Base-by-base conservation (phyloP, 2,329 filamentous ascomycete genomes). In the Trichoderma sp. region DNA sequence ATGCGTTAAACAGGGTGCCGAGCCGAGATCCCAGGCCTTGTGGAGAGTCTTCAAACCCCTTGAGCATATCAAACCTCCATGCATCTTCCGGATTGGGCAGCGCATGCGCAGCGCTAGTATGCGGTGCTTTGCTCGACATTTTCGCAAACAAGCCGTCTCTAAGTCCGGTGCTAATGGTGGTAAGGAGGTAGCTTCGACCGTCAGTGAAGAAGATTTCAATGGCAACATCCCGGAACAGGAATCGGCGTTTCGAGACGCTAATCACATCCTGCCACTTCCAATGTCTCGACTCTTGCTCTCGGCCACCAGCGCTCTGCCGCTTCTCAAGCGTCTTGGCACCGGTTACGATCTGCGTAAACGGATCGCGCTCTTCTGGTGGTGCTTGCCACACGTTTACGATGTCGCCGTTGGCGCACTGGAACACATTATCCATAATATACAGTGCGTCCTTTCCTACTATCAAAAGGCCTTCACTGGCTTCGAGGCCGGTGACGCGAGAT, bases 161-260 rank as follows among this genome's bases (percentile, higher is more conserved):
- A 47, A 90, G 85, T 36, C 84, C 82, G 0, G 92, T 87, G 43
- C 92, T 94, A 71, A 94, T 92, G 3, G 94, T 91, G 0, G 95
- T 98, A 71, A 99, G 82, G 17, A 99, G 86, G 79, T 98, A 99
- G 82, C 96, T 99, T 70, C 94, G 91, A 1, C 96, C 96, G 79
- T 99, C 97, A 0, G 94, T 95, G 79, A 99, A 99, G 83, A 99
- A 99, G 3, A 98, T 88, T 79, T 99, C 96, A n/a, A 98, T 90
- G 0, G 94, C 94, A 13, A 99, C 96, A 78, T 99, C 95, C 30
- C 96, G 91, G 81, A 98, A 97, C 4, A 99, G 83, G 80, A 98
- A 99, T 7, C 95, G 91, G 23, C 97, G 90, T 81, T 99, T 99
- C 0, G 95, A 98, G 43, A 98, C 92, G 79, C 95, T 98, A 75